Conservation (phyloP, 108 stramenopile genomes). For the Cyclotella sp. region DNA sequence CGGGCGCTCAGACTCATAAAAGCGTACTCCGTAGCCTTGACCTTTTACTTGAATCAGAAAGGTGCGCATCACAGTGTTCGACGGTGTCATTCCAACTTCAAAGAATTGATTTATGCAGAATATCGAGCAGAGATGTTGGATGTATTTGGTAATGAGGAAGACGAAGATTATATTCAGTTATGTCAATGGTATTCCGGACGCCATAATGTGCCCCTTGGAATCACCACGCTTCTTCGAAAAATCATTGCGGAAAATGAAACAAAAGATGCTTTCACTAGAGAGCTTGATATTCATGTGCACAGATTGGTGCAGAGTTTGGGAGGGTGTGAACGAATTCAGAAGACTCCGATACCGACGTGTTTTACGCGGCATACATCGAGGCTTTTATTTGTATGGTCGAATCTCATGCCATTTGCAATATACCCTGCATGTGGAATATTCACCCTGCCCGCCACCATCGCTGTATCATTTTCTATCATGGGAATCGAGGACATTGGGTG, state of each 20-base stretch:
- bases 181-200: conserved; percentile 41
- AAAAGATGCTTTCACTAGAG: conserved; percentile 33
- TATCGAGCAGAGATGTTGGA: conserved; percentile 56
- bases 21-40: conserved; percentile 57
- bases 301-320: conserved; percentile 44
- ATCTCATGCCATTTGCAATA: conserved; percentile 56
- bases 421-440: conserved; percentile 48
- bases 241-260: conserved; percentile 46
- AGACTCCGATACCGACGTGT: conserved; percentile 55
- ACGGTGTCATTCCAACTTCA: conserved; percentile 37
- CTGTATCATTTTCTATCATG: conserved; percentile 52
- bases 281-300: conserved; percentile 50
- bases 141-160: conserved; percentile 36
- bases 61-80: conserved; percentile 33
- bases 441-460: conserved; percentile 50
- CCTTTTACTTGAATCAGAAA: conserved; percentile 57
- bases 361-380: conserved; percentile 53
- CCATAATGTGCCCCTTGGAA: conserved; percentile 50
- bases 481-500: conserved; percentile 63
- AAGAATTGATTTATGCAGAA: conserved; percentile 47
- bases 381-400: conserved; percentile 57
- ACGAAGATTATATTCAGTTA: conserved; percentile 38
- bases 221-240: conserved; percentile 44
- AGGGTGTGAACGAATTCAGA: conserved; percentile 51
- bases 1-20: conserved; percentile 54